phyloP scores from a whole-genome alignment of 345 rosid species.

The Aegle marmelos region DNA sequence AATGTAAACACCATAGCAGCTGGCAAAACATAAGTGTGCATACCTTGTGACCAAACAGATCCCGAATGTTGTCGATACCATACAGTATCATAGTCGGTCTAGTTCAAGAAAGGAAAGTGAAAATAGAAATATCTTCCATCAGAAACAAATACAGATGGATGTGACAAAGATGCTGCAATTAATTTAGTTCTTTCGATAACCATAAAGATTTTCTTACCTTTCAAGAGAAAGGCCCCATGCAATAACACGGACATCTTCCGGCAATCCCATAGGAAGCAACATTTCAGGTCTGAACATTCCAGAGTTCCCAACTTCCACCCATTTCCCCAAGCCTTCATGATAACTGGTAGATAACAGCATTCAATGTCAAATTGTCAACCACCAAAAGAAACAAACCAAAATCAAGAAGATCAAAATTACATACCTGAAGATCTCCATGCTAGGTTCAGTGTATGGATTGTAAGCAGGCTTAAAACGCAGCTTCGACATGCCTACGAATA shows the following conservation, averaged over 20 bases:
- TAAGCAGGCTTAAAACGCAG: slow-evolving; percentile 91
- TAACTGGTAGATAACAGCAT: slow-evolving; percentile 41
- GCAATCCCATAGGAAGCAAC: slow-evolving; percentile 93
- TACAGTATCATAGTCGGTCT: slow-evolving; percentile 96
- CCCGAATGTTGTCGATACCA: slow-evolving; percentile 75
- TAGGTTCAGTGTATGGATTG: slow-evolving; percentile 97
- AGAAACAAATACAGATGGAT: not conserved
- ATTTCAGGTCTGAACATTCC: slow-evolving; percentile 97
- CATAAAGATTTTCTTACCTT: slow-evolving; percentile 47
- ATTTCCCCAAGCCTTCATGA: slow-evolving; percentile 74
- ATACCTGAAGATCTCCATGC: slow-evolving; percentile 96
- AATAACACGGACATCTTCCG: slow-evolving; percentile 80
- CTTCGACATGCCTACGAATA: slow-evolving; percentile 73
- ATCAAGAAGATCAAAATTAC: not conserved
- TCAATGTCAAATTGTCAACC: not conserved
- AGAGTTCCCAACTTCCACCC: slow-evolving; percentile 96
- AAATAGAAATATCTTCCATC: not conserved
- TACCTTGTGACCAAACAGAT: slow-evolving; percentile 97
- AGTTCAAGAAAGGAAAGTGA: slow-evolving; percentile 17
- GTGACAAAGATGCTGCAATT: not conserved
- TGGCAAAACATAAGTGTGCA: not conserved
- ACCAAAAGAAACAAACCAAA: not conserved
- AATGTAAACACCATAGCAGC: not conserved
- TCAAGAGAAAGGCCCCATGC: slow-evolving; percentile 99
- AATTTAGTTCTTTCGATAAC: not conserved